phyloP scores from a whole-genome alignment of 176 grass and related monocot genomes.

The Oryza rufipogon region DNA sequence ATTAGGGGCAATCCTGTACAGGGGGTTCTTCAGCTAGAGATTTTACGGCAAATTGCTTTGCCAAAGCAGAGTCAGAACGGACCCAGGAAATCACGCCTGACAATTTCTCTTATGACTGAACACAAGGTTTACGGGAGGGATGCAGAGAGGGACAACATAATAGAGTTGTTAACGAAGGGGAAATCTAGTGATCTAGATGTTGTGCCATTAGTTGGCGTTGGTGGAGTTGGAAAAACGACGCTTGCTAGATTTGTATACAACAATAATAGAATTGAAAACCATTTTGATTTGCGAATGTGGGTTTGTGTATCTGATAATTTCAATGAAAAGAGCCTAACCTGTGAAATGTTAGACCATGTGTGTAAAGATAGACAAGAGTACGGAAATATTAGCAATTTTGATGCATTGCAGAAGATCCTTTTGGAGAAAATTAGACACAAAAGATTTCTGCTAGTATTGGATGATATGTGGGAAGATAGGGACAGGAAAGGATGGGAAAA shows the following conservation, averaged over 20 bases:
- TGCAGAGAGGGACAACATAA: slow-evolving; percentile 28
- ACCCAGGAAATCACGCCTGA: too few relatives aligned
- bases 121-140: slow-evolving; percentile 33
- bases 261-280: slow-evolving; percentile 20
- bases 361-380: background rate
- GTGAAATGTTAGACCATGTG: background rate
- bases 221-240: slow-evolving; percentile 41
- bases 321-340: background rate
- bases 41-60: background rate
- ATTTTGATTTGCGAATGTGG: slow-evolving; percentile 43
- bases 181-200: slow-evolving; percentile 7
- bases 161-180: slow-evolving; percentile 9
- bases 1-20: slow-evolving; percentile 25
- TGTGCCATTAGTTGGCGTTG: slow-evolving; percentile 26
- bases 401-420: slow-evolving; percentile 15
- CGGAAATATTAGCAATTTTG: background rate
- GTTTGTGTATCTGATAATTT: slow-evolving; percentile 13
- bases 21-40: background rate
- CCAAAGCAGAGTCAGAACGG: too few relatives aligned
- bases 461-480: slow-evolving; percentile 27
- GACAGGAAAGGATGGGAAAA: slow-evolving; percentile 12
- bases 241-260: slow-evolving; percentile 33
- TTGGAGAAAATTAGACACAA: slow-evolving; percentile 1
- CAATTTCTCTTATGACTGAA: background rate
- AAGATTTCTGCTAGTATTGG: slow-evolving; percentile 36